A percentile compares a stretch with the other conserved stretches of the same genome.
phyloP scores from a whole-genome alignment of 805 yeast genomes.

The Teunomyces aglyptinius region DNA sequence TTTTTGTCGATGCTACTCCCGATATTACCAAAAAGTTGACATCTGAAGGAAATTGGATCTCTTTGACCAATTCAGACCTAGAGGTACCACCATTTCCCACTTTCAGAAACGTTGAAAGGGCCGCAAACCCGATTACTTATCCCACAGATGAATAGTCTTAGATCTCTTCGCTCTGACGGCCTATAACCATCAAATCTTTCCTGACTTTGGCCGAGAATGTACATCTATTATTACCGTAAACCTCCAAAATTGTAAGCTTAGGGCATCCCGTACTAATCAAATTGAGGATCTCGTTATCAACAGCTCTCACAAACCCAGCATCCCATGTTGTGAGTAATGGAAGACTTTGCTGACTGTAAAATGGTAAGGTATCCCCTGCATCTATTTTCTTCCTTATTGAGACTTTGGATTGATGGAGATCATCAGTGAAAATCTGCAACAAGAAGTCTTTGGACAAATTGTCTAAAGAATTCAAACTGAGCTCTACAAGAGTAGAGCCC shows the following conservation, averaged over 20 bases:
- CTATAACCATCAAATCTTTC: slow-evolving; percentile 61
- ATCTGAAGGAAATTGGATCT: slow-evolving; percentile 18
- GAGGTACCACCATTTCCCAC: slow-evolving; percentile 45
- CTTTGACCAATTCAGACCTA: slow-evolving; percentile 18
- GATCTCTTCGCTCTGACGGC: slow-evolving; percentile 54
- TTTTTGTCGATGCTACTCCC: slow-evolving; percentile 31
- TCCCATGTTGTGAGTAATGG: slow-evolving; percentile 70
- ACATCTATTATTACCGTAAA: slow-evolving; percentile 75
- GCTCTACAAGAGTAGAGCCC: slow-evolving; percentile 59
- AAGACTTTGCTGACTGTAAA: slow-evolving; percentile 25
- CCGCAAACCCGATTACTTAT: slow-evolving; percentile 46
- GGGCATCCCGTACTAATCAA: slow-evolving; percentile 58
- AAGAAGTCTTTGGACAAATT: slow-evolving; percentile 52
- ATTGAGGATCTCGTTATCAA: slow-evolving; percentile 68
- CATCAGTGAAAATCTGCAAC: slow-evolving; percentile 42
- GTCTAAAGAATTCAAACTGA: slow-evolving; percentile 73
- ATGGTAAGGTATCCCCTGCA: slow-evolving; percentile 12
- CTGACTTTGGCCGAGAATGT: slow-evolving; percentile 53
- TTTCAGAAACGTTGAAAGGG: slow-evolving; percentile 65
- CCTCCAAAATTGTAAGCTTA: slow-evolving; percentile 65
- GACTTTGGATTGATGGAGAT: slow-evolving; percentile 23
- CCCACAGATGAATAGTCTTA: slow-evolving; percentile 16
- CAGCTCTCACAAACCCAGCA: slow-evolving; percentile 73
- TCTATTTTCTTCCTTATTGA: slow-evolving; percentile 15
- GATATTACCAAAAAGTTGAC: slow-evolving; percentile 31